Evolutionary conservation across 1,139 yeast genomes (phyloP).

Genomic region (Torulaspora globosa): DNA sequence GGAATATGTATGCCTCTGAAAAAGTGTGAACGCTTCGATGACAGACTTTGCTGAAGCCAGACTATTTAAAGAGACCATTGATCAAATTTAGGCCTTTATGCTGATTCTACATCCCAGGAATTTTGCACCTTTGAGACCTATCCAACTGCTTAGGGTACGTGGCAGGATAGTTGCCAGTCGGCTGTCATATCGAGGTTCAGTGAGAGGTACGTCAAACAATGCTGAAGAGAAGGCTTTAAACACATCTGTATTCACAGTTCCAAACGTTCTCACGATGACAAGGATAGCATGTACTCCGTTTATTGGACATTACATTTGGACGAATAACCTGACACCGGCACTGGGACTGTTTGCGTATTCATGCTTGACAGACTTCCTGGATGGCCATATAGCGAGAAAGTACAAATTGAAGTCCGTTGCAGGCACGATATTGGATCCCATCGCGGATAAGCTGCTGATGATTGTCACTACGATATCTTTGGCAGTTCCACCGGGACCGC

Average conservation of each 20-base stretch:
- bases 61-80: not conserved
- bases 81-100: not conserved
- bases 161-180: conserved; percentile 16
- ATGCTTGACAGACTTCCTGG: conserved; percentile 84
- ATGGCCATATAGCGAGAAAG: conserved; percentile 83
- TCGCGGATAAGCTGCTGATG: conserved; percentile 93
- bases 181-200: conserved; percentile 25
- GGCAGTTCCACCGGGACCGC: conserved; percentile 54
- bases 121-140: conserved; percentile 5
- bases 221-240: conserved; percentile 2
- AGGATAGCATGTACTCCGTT: conserved; percentile 76
- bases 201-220: conserved; percentile 33
- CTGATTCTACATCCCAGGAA: conserved; percentile 4
- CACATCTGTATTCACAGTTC: conserved; percentile 60
- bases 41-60: not conserved
- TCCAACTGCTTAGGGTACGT: conserved; percentile 2
- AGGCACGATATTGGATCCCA: conserved; percentile 90
- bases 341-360: conserved; percentile 74
- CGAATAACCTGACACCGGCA: conserved; percentile 59
- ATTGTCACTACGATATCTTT: conserved; percentile 76
- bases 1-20: not conserved
- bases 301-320: conserved; percentile 71
- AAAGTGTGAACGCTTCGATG: not conserved
- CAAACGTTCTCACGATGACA: conserved; percentile 77
- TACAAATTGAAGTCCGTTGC: conserved; percentile 73